These are phyloP conservation scores for Blastocystis sp. DNA, from an alignment of 352 stramenopile species.

Conservation along the genomic window DNA sequence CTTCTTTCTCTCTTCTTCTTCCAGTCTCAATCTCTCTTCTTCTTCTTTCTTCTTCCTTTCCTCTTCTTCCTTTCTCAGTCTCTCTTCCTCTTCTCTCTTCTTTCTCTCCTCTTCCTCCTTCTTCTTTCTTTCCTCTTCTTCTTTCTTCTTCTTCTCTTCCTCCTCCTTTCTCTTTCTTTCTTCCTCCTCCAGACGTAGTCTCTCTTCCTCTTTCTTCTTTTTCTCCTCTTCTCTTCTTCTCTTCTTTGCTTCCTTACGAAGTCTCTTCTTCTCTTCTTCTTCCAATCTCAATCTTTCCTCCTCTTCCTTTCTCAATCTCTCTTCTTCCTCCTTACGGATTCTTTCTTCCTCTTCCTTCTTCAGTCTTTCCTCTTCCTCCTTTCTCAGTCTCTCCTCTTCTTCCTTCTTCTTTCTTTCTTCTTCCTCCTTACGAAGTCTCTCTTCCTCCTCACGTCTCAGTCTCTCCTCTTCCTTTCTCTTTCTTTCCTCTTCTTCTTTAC, in stretches of 20 bases:
- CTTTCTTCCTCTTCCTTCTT: not conserved
- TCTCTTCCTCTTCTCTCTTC: conserved; percentile 13
- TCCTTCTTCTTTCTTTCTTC: not conserved
- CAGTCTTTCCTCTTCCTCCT: not conserved
- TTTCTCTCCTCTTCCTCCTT: not conserved
- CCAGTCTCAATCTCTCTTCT: not conserved
- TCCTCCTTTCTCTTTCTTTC: not conserved
- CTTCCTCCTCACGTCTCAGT: not conserved
- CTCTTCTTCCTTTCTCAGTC: not conserved
- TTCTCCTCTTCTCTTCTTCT: not conserved
- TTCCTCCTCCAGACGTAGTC: not conserved
- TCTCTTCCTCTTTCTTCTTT: not conserved
- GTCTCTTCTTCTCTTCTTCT: not conserved
- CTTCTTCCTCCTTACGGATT: not conserved
- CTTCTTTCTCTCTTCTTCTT: not conserved
- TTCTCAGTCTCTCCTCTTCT: not conserved
- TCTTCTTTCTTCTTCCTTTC: not conserved
- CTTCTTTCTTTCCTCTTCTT: conserved; percentile 12
- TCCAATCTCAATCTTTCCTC: not conserved
- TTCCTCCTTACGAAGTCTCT: not conserved
- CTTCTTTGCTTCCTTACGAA: not conserved
- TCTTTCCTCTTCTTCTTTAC: not conserved
- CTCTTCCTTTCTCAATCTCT: not conserved
- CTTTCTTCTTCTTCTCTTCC: conserved; percentile 3
- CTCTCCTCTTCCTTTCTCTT: not conserved